phyloP scores from a whole-genome alignment of 225 moss, liverwort and hornwort species.

The Polytrichum commune region DNA sequence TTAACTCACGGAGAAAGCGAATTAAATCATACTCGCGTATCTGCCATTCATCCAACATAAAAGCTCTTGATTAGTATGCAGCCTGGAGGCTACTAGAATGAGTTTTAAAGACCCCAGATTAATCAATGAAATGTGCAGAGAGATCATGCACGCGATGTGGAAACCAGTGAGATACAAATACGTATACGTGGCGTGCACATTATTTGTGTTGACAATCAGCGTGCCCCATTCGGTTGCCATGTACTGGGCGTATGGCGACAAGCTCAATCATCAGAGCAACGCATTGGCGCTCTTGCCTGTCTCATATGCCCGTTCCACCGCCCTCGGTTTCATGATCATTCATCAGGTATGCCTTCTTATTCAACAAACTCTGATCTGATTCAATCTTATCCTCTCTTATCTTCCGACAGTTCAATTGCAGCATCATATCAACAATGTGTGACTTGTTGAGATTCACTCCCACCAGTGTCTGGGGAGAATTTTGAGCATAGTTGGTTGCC shows the following conservation, averaged over 20 bases:
- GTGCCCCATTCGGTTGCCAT: constrained; percentile 48
- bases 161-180: constrained; percentile 47
- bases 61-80: no score
- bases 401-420: no score
- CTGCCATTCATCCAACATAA: no score
- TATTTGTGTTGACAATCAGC: constrained; percentile 38
- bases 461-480: no score
- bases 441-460: no score
- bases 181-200: constrained; percentile 33
- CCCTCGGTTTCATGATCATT: constrained; percentile 57
- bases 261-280: constrained; percentile 26
- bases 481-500: no score
- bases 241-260: constrained; percentile 44
- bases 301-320: constrained; percentile 30
- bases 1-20: no score
- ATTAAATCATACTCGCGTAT: no score
- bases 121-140: constrained; percentile 24
- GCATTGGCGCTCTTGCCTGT: constrained; percentile 44
- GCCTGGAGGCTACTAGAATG: no score
- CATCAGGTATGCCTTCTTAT: constrained; percentile 35
- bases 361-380: neutral
- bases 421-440: no score
- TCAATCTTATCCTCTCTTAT: no score
- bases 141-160: constrained; percentile 69
- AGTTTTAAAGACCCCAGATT: no score